Base-by-base conservation (phyloP, 352 stramenopile genomes). In the Phytophthora pseudosyringae region DNA sequence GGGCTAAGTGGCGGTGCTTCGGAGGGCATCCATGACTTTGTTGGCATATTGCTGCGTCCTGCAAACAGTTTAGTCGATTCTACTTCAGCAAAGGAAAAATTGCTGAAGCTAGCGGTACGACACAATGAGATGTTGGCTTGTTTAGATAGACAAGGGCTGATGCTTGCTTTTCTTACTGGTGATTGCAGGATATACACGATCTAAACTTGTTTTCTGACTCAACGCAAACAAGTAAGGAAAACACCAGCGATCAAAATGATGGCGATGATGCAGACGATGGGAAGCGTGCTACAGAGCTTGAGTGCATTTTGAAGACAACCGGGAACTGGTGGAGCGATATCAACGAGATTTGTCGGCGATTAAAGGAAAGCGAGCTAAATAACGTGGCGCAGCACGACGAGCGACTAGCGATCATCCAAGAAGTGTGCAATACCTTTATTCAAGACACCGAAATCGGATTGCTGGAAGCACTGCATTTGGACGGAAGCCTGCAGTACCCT, bases 291-390 rank as follows among this genome's bases (percentile, higher is more conserved):
- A 25, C 31, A 26, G 80, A 90, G 46, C 43, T 59, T 3, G 38
- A 68, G 1, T 18, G 76, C 12, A 83, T 93, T 35, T 28, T 81
- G 2, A 68, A 77, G 13, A 50, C 58, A 13, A 67, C 74, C 3
- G 81, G 83, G 0, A 90, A 94, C 44, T 94, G 85, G 85, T 94
- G 83, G 83, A 77, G 67, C 21, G 85, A 94, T 54, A 63, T 92
- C 9, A 59, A 70, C 5, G 38, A 35, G 0, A 64, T 92, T 39
- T 91, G 82, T 58, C 38, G 33, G n/a, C 33, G 48, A 8, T 67
- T 94, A 5, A 52, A 54, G 7, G 18, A 66, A 6, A 69, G 35
- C 21, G 69, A 68, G 7, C 38, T 86, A n/a, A 57, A 57, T 15
- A 32, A 49, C 1, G 25, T 71, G 8, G 31, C 49, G 16, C 12